phyloP scores from a whole-genome alignment of 2,329 filamentous ascomycete genomes.

The Aspergillus unguis region DNA sequence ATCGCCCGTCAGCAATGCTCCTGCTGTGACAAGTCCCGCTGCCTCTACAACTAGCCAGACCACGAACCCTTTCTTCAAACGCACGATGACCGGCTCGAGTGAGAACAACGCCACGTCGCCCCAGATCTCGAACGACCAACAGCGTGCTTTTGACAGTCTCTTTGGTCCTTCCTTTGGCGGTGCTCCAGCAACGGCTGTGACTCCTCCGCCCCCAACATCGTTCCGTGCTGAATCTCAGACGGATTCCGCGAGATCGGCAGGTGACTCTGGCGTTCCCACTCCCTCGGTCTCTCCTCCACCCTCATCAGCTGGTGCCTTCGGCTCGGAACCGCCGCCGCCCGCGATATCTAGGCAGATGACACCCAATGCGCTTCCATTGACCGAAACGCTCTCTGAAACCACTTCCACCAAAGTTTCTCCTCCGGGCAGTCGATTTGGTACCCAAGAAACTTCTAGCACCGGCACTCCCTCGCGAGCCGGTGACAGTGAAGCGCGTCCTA shows the following conservation, averaged over 20 bases:
- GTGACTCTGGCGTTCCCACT: conserved; percentile 52
- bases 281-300: conserved; percentile 63
- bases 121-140: conserved; percentile 44
- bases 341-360: conserved; percentile 74
- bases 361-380: conserved; percentile 71
- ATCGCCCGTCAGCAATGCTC: conserved; percentile 37
- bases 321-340: conserved; percentile 53
- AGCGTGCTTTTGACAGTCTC: conserved; percentile 78
- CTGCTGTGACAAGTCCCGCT: conserved; percentile 64
- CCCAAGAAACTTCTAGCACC: conserved; percentile 45
- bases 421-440: conserved; percentile 62
- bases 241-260: conserved; percentile 42
- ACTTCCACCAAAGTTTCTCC: conserved; percentile 77
- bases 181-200: conserved; percentile 38
- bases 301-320: conserved; percentile 23
- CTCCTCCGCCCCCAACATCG: conserved; percentile 54
- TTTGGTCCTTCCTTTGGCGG: conserved; percentile 67
- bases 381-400: conserved; percentile 64
- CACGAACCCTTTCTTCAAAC: conserved; percentile 94
- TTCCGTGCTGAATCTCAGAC: conserved; percentile 57
- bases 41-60: conserved; percentile 61
- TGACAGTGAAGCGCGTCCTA: conserved; percentile 36
- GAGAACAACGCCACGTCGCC: conserved; percentile 50
- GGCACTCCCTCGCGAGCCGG: conserved; percentile 44
- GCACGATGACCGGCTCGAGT: conserved; percentile 46